Evolutionary conservation across 1,284 basidiomycete species (phyloP).

Genomic region (Tremellales sp.): DNA sequence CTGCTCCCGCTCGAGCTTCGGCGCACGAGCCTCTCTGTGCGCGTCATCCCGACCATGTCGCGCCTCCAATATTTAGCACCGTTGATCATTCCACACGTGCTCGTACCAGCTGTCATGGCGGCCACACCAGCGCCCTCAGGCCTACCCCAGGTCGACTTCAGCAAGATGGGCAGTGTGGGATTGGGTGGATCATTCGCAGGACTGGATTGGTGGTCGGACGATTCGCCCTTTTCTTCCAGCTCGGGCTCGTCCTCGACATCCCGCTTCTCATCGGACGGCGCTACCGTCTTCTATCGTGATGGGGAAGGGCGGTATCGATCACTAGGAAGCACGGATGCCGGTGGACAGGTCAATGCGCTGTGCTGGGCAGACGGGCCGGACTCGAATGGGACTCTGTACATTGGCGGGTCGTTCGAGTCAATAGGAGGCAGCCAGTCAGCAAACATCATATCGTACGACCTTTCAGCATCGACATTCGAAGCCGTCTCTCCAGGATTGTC

Average conservation of each 20-base stretch:
- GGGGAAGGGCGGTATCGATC: conserved; percentile 21
- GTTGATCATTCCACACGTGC: conserved; percentile 13
- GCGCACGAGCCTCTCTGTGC: too few relatives aligned
- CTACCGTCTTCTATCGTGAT: conserved; percentile 30
- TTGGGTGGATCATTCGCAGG: conserved; percentile 82
- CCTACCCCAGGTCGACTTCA: conserved; percentile 78
- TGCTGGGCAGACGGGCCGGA: conserved; percentile 32
- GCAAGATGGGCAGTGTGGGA: conserved; percentile 83
- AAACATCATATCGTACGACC: conserved; percentile 38
- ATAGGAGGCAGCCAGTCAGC: conserved; percentile 21
- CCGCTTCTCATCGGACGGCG: conserved; percentile 32
- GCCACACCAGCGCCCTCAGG: conserved; percentile 53
- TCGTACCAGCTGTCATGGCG: conserved; percentile 16
- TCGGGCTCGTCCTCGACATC: conserved; percentile 20
- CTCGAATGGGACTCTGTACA: conserved; percentile 34
- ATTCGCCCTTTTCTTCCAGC: conserved; percentile 29
- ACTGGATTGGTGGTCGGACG: conserved; percentile 55
- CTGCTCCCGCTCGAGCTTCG: too few relatives aligned
- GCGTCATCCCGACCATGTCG: too few relatives aligned
- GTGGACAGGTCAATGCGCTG: conserved; percentile 37
- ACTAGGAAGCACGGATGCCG: conserved; percentile 37
- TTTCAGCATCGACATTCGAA: conserved; percentile 20
- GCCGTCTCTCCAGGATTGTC: conserved; percentile 49
- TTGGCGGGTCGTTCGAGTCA: conserved; percentile 42
- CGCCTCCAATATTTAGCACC: too few relatives aligned